Evolutionary conservation across 805 yeast genomes (phyloP).

Genomic region (Candida ipomoeae): DNA sequence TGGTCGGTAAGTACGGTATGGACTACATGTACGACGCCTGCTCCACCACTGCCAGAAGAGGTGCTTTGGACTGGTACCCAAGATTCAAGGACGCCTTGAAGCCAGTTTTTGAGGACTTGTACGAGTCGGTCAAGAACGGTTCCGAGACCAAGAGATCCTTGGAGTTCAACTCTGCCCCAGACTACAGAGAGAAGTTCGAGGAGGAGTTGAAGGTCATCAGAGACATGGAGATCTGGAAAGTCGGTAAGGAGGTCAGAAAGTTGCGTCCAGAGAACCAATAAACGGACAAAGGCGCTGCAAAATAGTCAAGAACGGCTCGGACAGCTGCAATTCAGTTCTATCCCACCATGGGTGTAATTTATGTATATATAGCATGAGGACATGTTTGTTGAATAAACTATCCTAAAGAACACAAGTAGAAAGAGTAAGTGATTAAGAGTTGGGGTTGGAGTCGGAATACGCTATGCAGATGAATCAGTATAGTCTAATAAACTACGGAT

Average conservation of each 20-base stretch:
- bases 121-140: conserved; percentile 93
- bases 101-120: conserved; percentile 96
- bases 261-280: conserved; percentile 98
- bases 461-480: too few relatives aligned
- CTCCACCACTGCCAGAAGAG: conserved; percentile 99
- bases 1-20: conserved; percentile 99
- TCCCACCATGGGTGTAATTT: conserved; percentile 1
- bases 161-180: conserved; percentile 96
- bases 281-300: conserved; percentile 16
- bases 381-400: conserved; percentile 46
- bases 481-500: too few relatives aligned
- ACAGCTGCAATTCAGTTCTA: conserved; percentile 19
- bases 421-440: too few relatives aligned
- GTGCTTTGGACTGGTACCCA: conserved; percentile 99
- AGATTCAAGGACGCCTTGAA: conserved; percentile 97
- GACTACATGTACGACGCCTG: conserved; percentile 99
- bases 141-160: conserved; percentile 96
- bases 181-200: conserved; percentile 96
- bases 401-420: conserved; percentile 5
- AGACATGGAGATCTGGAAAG: conserved; percentile 98
- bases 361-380: conserved; percentile 29
- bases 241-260: conserved; percentile 99
- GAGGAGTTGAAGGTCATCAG: conserved; percentile 89
- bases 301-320: conserved; percentile 41
- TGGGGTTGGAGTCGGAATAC: too few relatives aligned